Evolutionary conservation across 768 basidiomycete species (phyloP).

Genomic region (Rhodotorula sphaerocarpa): DNA sequence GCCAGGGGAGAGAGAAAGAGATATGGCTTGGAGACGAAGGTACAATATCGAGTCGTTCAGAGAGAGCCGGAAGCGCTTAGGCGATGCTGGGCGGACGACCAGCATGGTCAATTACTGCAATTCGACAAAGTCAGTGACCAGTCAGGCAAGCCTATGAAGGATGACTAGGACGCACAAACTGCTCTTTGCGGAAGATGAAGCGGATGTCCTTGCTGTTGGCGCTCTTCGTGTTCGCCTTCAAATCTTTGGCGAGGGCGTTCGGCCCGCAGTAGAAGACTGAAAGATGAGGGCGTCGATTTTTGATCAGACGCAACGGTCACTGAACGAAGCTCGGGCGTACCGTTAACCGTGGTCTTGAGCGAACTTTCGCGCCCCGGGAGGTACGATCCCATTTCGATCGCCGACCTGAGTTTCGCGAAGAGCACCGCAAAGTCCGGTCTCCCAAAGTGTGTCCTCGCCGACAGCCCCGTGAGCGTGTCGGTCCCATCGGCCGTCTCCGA

Average conservation of each 20-base stretch:
- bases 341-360: conserved; percentile 63
- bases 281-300: fast-evolving
- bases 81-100: too few relatives aligned
- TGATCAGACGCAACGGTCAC: background rate
- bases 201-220: conserved; percentile 48
- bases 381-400: conserved; percentile 72
- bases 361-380: conserved; percentile 68
- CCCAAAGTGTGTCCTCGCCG: conserved; percentile 81
- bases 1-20: too few relatives aligned
- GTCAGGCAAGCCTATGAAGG: too few relatives aligned
- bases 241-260: conserved; percentile 60
- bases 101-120: too few relatives aligned
- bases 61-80: too few relatives aligned
- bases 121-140: too few relatives aligned
- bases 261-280: conserved; percentile 46
- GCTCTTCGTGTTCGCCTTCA: conserved; percentile 62
- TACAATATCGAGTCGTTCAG: too few relatives aligned
- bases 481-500: conserved; percentile 46
- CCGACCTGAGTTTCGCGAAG: conserved; percentile 63
- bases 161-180: conserved; percentile 32
- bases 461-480: conserved; percentile 79
- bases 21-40: too few relatives aligned
- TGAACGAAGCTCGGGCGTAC: background rate
- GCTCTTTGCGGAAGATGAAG: conserved; percentile 76
- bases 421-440: conserved; percentile 82